phyloP scores from a whole-genome alignment of 495 filamentous ascomycete species.

The Amorphotheca resinae region DNA sequence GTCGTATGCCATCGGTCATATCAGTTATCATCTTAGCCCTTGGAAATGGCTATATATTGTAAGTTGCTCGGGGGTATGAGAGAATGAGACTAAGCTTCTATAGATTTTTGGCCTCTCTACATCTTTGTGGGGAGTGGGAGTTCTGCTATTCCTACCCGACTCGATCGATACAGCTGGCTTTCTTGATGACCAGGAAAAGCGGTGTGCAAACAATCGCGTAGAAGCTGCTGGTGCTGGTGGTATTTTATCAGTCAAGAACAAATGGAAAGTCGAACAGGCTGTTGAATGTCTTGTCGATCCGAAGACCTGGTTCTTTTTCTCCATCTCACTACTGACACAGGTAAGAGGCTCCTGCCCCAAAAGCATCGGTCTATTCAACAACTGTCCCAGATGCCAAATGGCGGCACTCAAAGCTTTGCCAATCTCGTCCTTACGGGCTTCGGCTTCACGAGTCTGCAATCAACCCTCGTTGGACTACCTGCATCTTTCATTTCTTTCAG shows the following conservation, averaged over 20 bases:
- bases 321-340: constrained; percentile 25
- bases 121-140: constrained; percentile 39
- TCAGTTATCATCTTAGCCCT: constrained; percentile 30
- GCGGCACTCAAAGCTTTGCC: constrained; percentile 31
- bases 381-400: constrained; percentile 32
- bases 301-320: constrained; percentile 32
- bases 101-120: constrained; percentile 53
- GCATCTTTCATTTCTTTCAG: constrained; percentile 24
- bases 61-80: too few relatives aligned
- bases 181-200: constrained; percentile 44
- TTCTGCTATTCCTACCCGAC: constrained; percentile 55
- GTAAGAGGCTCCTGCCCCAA: too few relatives aligned
- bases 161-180: constrained; percentile 57
- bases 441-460: constrained; percentile 28
- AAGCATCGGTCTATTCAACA: constrained; percentile 29
- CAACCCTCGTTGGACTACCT: constrained; percentile 27
- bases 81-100: background rate
- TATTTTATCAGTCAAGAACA: constrained; percentile 21
- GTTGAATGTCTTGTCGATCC: constrained; percentile 29
- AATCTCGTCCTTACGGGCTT: constrained; percentile 30
- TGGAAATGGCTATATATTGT: constrained; percentile 43
- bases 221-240: constrained; percentile 26
- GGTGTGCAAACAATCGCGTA: constrained; percentile 25
- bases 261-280: constrained; percentile 27
- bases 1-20: constrained; percentile 17